Evolutionary conservation across 164 flowering plant species (phyloP), one percentile per base, ranked within the genome.

Genomic region (Vitis rotundifolia): DNA sequence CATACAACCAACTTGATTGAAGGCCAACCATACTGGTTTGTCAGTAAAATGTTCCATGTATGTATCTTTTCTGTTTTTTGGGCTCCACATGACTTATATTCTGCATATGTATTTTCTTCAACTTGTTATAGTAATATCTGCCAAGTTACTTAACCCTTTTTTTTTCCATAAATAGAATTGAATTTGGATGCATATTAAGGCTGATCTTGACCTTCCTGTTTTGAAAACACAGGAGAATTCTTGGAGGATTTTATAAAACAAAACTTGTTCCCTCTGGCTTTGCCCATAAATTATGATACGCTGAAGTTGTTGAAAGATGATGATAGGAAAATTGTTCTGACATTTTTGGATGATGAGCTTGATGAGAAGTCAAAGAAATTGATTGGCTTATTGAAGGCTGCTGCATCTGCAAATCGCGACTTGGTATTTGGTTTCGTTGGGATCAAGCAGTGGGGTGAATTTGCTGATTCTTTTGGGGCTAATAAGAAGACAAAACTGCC

Each of bases 371-470:
- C 61, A 10, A 59, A 59, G 61, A 59, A n/a, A 18, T 18, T 59
- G 61, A 28, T 59, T 3, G 11, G 4, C n/a, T 13, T 59, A 54
- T 54, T 54, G 58, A 54, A 54, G 18, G 58, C 58, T 13, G 61
- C 61, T 59, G 61, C 61, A 15, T 59, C 61, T 15, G 22, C 22
- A 7, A 59, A 59, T 28, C 61, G 61, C 3, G 61, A 59, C 61
- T 28, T 93, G 53, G 77, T 93, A 53, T 96, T 96, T 86, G 97
- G 83, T 31, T 93, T 87, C 80, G 91, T 87, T 77, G 99, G 97
- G 63, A 14, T 85, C 59, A 85, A 88, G 77, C 98, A 92, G 66
- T 89, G 82, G 82, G 88, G 69, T 44, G 94, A 88, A 2, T 93
- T 96, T 67, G 79, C 87, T 66, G 98, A 92, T 50, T 76, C 87